These are phyloP conservation scores for Candida anglica DNA, from an alignment of 805 yeast species.

Conservation along the genomic window DNA sequence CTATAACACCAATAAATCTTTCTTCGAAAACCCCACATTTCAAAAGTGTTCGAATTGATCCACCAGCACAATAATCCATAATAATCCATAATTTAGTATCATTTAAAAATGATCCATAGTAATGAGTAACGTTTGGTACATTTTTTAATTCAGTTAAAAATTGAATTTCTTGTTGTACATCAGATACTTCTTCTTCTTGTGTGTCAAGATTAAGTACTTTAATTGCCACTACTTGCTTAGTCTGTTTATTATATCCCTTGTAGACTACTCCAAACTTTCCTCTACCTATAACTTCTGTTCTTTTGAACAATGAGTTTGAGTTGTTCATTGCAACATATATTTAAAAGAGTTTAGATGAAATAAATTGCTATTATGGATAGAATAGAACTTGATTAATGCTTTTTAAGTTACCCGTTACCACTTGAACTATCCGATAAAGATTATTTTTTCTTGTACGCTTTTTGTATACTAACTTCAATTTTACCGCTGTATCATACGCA, in stretches of 20 bases:
- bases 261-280: slow-evolving; percentile 98
- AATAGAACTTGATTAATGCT: too few relatives aligned
- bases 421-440: too few relatives aligned
- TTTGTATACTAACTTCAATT: too few relatives aligned
- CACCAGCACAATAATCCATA: slow-evolving; percentile 98
- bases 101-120: slow-evolving; percentile 80
- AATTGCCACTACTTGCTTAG: slow-evolving; percentile 83
- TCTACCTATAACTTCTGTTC: slow-evolving; percentile 89
- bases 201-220: slow-evolving; percentile 91
- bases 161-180: slow-evolving; percentile 90
- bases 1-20: slow-evolving; percentile 73
- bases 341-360: background rate
- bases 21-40: slow-evolving; percentile 90
- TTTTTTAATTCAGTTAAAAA: slow-evolving; percentile 77
- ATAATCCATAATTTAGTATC: slow-evolving; percentile 96
- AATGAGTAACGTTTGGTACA: slow-evolving; percentile 89
- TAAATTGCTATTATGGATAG: too few relatives aligned
- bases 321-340: slow-evolving; percentile 9
- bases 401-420: too few relatives aligned
- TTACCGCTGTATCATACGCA: too few relatives aligned
- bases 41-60: slow-evolving; percentile 80
- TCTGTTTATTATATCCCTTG: slow-evolving; percentile 69
- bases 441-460: too few relatives aligned
- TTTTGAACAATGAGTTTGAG: slow-evolving; percentile 45
- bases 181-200: slow-evolving; percentile 88